These are phyloP conservation scores for Allantophomopsis lycopodina DNA, from an alignment of 2,329 filamentous ascomycete genomes.

Conservation along the genomic window DNA sequence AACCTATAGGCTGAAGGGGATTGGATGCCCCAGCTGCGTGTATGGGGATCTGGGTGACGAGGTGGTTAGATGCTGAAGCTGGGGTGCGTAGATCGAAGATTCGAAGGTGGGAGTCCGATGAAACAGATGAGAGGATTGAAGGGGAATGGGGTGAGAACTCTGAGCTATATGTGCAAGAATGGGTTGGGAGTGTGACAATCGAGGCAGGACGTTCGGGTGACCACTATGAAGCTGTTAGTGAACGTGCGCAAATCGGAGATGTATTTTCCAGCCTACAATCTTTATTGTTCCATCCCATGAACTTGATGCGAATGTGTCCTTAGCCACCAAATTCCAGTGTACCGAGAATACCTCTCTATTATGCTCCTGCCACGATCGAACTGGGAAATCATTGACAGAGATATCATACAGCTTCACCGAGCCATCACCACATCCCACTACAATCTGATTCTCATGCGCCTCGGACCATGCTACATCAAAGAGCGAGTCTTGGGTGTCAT, in stretches of 20 bases:
- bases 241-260: not conserved
- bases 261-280: slow-evolving; percentile 37
- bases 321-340: slow-evolving; percentile 81
- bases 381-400: slow-evolving; percentile 64
- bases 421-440: slow-evolving; percentile 83
- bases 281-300: slow-evolving; percentile 97
- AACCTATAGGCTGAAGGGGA: slow-evolving; percentile 13
- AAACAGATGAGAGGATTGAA: slow-evolving; percentile 73
- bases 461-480: slow-evolving; percentile 96
- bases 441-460: slow-evolving; percentile 86
- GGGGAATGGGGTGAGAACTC: slow-evolving; percentile 82
- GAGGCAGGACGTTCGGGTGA: slow-evolving; percentile 64
- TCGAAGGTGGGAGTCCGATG: slow-evolving; percentile 77
- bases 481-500: slow-evolving; percentile 92
- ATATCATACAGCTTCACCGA: slow-evolving; percentile 91
- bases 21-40: slow-evolving; percentile 43
- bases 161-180: slow-evolving; percentile 89
- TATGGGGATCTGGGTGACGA: slow-evolving; percentile 70
- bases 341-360: slow-evolving; percentile 87
- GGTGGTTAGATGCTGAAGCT: slow-evolving; percentile 74
- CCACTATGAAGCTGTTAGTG: slow-evolving; percentile 42
- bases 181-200: slow-evolving; percentile 75
- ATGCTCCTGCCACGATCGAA: slow-evolving; percentile 89
- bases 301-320: slow-evolving; percentile 79
- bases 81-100: slow-evolving; percentile 88